Evolutionary conservation across 257 asterid genomes (phyloP).

Genomic region (Solanum pimpinellifolium): DNA sequence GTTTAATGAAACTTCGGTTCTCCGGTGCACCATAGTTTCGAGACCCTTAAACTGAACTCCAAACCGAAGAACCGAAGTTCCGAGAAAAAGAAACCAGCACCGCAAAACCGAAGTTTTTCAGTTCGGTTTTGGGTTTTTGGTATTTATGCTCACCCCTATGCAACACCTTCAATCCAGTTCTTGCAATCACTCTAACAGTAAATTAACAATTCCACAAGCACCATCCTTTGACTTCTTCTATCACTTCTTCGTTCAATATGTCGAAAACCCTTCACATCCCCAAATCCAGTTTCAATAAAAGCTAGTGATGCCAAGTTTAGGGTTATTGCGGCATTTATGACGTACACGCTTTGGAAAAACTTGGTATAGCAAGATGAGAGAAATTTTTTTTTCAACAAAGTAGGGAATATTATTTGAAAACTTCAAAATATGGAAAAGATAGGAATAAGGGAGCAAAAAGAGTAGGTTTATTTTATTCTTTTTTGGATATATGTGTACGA

Average conservation of each 20-base stretch:
- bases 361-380: background rate
- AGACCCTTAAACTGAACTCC: too few relatives aligned
- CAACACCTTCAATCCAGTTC: background rate
- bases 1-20: too few relatives aligned
- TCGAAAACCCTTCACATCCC: background rate
- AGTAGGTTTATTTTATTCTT: background rate
- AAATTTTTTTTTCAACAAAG: background rate
- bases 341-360: background rate
- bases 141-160: too few relatives aligned
- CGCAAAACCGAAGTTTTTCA: too few relatives aligned
- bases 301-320: background rate
- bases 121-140: too few relatives aligned
- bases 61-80: too few relatives aligned
- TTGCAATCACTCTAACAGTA: background rate
- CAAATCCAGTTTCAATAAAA: background rate
- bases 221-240: background rate
- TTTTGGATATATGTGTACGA: background rate
- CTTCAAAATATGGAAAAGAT: background rate
- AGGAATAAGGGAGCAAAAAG: background rate
- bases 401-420: background rate
- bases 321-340: background rate
- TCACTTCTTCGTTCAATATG: background rate
- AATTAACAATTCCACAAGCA: background rate
- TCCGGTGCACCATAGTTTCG: too few relatives aligned
- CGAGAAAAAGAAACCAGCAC: too few relatives aligned